Evolutionary conservation across 2,329 filamentous ascomycete genomes (phyloP).

Genomic region (Colletotrichum tofieldiae): DNA sequence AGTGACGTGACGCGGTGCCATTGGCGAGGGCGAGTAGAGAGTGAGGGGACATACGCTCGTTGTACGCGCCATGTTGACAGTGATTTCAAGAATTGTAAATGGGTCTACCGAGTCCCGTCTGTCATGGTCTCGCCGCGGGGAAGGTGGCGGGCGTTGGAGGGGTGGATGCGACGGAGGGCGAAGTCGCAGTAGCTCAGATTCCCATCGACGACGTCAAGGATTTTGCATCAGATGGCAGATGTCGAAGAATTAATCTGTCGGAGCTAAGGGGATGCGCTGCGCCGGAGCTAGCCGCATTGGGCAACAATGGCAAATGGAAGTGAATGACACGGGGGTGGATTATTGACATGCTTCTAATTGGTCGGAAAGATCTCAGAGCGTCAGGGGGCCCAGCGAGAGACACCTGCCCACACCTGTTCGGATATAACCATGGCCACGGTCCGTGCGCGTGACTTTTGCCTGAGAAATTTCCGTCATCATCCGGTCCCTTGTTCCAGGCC

Average conservation of each 20-base stretch:
- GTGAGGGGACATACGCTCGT: constrained; percentile 43
- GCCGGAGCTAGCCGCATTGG: constrained; percentile 22
- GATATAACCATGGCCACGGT: background rate
- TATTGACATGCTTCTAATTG: background rate
- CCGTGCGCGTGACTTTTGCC: constrained; percentile 14
- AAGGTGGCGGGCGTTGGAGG: constrained; percentile 48
- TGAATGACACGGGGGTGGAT: constrained; percentile 9
- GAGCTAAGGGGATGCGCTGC: background rate
- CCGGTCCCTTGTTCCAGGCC: background rate
- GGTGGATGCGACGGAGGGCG: constrained; percentile 55
- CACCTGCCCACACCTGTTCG: background rate
- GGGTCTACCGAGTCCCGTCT: constrained; percentile 5
- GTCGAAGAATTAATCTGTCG: constrained; percentile 32
- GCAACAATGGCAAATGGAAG: background rate
- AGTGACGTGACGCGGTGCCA: constrained; percentile 10
- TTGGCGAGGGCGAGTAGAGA: background rate
- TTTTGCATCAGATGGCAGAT: constrained; percentile 26
- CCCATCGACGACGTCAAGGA: constrained; percentile 42
- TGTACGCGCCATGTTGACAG: constrained; percentile 44
- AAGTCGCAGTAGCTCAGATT: background rate
- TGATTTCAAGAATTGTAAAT: background rate
- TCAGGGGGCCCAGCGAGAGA: background rate
- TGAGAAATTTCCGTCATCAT: background rate
- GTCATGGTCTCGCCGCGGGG: constrained; percentile 31
- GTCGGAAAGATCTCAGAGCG: background rate